Conservation (phyloP, 1,284 basidiomycete species). For the Sanguinoderma infundibulare region DNA sequence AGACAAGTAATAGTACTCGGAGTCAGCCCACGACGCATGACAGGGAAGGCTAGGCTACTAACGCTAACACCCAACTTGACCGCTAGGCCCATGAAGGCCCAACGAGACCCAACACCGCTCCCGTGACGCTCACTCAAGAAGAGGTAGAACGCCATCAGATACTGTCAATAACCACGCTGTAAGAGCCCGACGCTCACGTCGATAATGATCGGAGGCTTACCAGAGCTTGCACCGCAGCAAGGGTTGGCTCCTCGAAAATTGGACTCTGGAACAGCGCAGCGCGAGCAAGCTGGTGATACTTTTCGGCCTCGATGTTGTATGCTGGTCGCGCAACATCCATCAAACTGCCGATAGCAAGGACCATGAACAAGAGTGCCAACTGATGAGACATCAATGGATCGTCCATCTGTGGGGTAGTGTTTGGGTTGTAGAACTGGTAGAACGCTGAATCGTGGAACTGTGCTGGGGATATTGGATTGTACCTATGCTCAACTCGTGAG, state of each 20-base stretch:
- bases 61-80: conserved; percentile 81
- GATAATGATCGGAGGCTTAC: conserved; percentile 42
- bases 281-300: conserved; percentile 75
- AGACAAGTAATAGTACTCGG: conserved; percentile 11
- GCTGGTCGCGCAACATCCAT: conserved; percentile 67
- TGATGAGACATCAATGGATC: conserved; percentile 68
- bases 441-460: conserved; percentile 71
- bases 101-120: conserved; percentile 70
- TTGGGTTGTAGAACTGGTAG: conserved; percentile 61
- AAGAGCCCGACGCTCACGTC: background rate
- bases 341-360: conserved; percentile 74
- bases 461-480: conserved; percentile 69
- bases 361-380: conserved; percentile 74
- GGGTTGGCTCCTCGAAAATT: conserved; percentile 75
- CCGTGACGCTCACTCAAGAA: conserved; percentile 78
- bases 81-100: conserved; percentile 79
- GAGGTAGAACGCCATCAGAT: conserved; percentile 78
- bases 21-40: background rate
- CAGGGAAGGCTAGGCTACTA: conserved; percentile 36
- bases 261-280: conserved; percentile 74
- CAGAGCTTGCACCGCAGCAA: conserved; percentile 72
- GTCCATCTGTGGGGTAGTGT: conserved; percentile 48
- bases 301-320: conserved; percentile 78
- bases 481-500: conserved; percentile 48
- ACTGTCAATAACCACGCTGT: conserved; percentile 43